Evolutionary conservation across 2,329 filamentous ascomycete genomes (phyloP), one percentile per base, ranked within the genome.

Genomic region (Ceratocystis destructans): DNA sequence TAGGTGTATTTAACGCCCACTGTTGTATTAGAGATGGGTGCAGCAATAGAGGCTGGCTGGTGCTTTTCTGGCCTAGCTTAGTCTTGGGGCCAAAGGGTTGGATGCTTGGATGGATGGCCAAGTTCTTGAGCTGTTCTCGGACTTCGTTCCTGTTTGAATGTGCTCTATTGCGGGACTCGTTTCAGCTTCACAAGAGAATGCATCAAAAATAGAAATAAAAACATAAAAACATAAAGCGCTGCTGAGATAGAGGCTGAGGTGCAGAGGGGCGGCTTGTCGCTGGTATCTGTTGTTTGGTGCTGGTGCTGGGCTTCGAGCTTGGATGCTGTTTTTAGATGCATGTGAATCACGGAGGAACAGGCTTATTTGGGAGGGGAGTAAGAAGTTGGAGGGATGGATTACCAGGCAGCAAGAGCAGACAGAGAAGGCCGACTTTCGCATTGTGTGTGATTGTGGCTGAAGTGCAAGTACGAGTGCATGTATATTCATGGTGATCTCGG

Each of bases 331-430:
- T 59, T 59, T 59, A 59, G 55, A 59, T 59, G 55, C 17, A 59
- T 59, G 55, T 59, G 55, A 59, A 59, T 59, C 55, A 59, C 31
- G 55, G 55, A 59, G 55, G 55, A 59, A 10, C 17, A 59, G 53
- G 17, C 12, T 57, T 17, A 57, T 31, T 31, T 57, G 17, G 28
- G 55, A 31, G 50, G 46, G 46, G 46, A 22, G 20, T 33, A 33
- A 8, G 6, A 8, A 33, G 31, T 8, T n/a, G n/a, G 44, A 46
- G 44, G 44, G 44, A n/a, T 46, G 44, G 15, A 17, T 1, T 1
- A n/a, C 6, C 5, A 48, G 46, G 17, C 3, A 20, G 20, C 5
- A 4, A 48, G 12, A n/a, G 45, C 6, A 48, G 45, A 20, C 17
- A 48, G 2, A 48, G 46, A 48, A 22, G 46, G 46, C 7, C 17